Conservation (phyloP, 2,329 filamentous ascomycete genomes). For the Mycosphaerella sp. region DNA sequence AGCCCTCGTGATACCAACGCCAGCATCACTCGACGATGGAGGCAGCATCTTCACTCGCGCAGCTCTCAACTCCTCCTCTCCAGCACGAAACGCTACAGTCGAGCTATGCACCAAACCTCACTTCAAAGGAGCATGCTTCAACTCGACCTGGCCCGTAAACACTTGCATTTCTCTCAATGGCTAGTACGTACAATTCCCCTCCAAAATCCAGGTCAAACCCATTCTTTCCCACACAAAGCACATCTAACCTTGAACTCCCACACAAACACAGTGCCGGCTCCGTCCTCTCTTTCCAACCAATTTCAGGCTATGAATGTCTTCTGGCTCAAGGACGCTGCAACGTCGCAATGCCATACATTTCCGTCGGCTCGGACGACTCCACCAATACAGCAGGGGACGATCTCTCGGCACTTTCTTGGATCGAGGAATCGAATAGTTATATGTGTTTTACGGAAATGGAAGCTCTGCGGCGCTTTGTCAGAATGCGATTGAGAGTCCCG, state of each 20-base stretch:
- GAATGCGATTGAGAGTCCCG: slow-evolving; percentile 11
- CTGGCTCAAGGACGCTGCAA: slow-evolving; percentile 29
- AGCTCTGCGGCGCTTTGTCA: slow-evolving; percentile 17
- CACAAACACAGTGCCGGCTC: slow-evolving; percentile 23
- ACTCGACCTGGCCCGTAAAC: slow-evolving; percentile 24
- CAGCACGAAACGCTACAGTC: slow-evolving; percentile 27
- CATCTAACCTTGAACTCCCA: too few species aligned
- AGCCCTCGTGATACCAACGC: neutral
- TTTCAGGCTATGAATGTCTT: slow-evolving; percentile 25
- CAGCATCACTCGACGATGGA: slow-evolving; percentile 4
- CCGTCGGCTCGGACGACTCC: slow-evolving; percentile 11
- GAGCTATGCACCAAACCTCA: slow-evolving; percentile 24
- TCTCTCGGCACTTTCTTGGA: slow-evolving; percentile 22
- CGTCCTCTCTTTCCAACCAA: slow-evolving; percentile 23
- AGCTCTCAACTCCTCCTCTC: slow-evolving; percentile 6
- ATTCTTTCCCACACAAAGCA: too few species aligned
- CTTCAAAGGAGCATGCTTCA: slow-evolving; percentile 26
- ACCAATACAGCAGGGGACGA: slow-evolving; percentile 15
- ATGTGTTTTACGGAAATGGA: slow-evolving; percentile 24
- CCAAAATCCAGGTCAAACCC: too few species aligned
- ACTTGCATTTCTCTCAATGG: slow-evolving; percentile 26
- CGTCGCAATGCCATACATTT: slow-evolving; percentile 11
- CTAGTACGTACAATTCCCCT: slow-evolving; percentile 22
- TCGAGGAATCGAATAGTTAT: slow-evolving; percentile 24
- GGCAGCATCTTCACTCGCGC: neutral